phyloP scores from a whole-genome alignment of 2,329 filamentous ascomycete genomes.

The Didymella arachidicola region DNA sequence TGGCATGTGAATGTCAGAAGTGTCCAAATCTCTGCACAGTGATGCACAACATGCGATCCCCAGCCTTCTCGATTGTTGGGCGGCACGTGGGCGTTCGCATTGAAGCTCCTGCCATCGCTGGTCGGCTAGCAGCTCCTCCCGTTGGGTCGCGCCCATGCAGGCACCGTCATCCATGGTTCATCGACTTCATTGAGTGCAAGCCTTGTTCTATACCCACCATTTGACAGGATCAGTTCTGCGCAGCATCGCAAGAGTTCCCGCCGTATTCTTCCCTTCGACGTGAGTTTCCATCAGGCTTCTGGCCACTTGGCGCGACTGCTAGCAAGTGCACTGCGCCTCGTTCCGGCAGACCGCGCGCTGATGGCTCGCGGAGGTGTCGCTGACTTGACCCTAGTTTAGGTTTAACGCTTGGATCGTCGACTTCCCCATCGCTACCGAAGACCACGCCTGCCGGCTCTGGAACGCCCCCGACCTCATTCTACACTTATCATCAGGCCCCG shows the following conservation, averaged over 20 bases:
- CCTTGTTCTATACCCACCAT: neutral
- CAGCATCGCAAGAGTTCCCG: neutral
- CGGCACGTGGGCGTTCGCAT: conserved; percentile 8
- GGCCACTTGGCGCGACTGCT: conserved; percentile 9
- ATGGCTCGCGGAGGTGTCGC: conserved; percentile 24
- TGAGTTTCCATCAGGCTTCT: conserved; percentile 10
- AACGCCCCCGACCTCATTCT: conserved; percentile 29
- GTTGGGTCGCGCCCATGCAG: conserved; percentile 11
- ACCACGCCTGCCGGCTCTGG: conserved; percentile 31
- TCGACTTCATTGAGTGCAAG: conserved; percentile 9
- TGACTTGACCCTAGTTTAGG: conserved; percentile 23
- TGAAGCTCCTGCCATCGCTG: conserved; percentile 7
- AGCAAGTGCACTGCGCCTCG: conserved; percentile 25
- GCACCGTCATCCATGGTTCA: conserved; percentile 16
- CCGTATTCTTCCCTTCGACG: conserved; percentile 7
- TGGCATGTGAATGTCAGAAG: conserved; percentile 1
- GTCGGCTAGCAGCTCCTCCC: conserved; percentile 6
- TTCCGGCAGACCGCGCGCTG: conserved; percentile 20
- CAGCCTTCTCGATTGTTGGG: conserved; percentile 14
- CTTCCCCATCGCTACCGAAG: conserved; percentile 25
- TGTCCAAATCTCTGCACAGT: neutral
- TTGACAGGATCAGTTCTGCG: conserved; percentile 23
- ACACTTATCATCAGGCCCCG: conserved; percentile 26
- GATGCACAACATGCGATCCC: conserved; percentile 1
- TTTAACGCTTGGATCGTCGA: conserved; percentile 27